Evolutionary conservation across 257 asterid species (phyloP), one percentile per base, ranked within the genome.

Genomic region (Osmanthus fragrans): DNA sequence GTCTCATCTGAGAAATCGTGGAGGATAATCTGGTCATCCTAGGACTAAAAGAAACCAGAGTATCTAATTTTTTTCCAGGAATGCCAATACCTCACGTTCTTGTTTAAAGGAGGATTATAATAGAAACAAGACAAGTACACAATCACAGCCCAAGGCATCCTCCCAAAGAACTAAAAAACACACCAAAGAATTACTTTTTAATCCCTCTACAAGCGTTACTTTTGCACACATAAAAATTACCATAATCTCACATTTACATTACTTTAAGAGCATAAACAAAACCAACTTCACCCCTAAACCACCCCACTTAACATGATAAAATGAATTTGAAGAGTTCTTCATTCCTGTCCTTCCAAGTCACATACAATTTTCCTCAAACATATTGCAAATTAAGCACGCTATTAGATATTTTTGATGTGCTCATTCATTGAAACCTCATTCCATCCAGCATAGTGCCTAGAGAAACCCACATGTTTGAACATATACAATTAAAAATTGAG

Each of bases 341-440:
- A 47, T 16, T 47, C 56, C 56, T 13, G n/a, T 47, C n/a, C 56
- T 45, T 47, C 7, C 56, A 47, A 47, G n/a, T 4, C 7, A 47
- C 56, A 47, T 47, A 47, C 19, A 3, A 15, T 47, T 47, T 47
- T 16, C 56, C 56, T 18, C 49, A 42, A 42, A 42, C 49, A 47
- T 12, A 47, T 47, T 15, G 4, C n/a, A 15, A 8, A 21, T 21
- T 19, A 56, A 56, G 66, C 66, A 21, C 12, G 1, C 30, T 1
- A 21, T 21, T 56, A n/a, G 13, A 56, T 56, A 63, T 63, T 34
- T 7, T 63, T 63, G 8, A 63, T 27, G 2, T 25, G 69, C 69
- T 63, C 67, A 60, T 60, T 60, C 67, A 9, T 60, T 60, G 32
- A 60, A 23, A 60, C 33, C 67, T 60, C 67, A 60, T 60, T 60